Percentiles rank a stretch among this genome's conserved stretches.
phyloP scores from a whole-genome alignment of 108 stramenopile genomes.

The Parietichytrium sp. region DNA sequence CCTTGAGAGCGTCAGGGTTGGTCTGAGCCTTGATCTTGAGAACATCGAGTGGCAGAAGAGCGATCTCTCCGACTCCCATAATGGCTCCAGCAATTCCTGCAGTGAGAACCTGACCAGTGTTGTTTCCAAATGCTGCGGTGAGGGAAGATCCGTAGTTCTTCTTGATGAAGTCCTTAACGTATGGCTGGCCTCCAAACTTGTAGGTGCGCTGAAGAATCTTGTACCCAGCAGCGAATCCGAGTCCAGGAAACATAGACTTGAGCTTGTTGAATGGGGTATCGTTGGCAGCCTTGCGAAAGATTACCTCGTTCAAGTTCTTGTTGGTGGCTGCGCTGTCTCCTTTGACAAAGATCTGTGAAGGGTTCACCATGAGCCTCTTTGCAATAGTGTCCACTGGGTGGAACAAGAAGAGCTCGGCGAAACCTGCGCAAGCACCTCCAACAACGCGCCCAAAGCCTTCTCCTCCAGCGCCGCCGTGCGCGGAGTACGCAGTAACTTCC shows the following conservation, averaged over 20 bases:
- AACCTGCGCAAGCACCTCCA: constrained; percentile 61
- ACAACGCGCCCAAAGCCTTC: constrained; percentile 47
- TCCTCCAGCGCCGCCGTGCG: not conserved
- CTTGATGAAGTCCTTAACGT: constrained; percentile 65
- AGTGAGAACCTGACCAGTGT: constrained; percentile 64
- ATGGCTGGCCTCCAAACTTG: constrained; percentile 76
- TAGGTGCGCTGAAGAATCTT: constrained; percentile 76
- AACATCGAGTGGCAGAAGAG: constrained; percentile 72
- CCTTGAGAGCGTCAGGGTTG: constrained; percentile 64
- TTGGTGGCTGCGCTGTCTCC: constrained; percentile 53
- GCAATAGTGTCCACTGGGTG: constrained; percentile 70
- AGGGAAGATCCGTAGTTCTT: constrained; percentile 60
- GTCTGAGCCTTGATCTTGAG: constrained; percentile 80
- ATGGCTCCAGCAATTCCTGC: constrained; percentile 68
- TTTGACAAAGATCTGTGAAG: constrained; percentile 50
- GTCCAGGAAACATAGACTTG: constrained; percentile 69
- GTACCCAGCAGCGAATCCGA: constrained; percentile 75
- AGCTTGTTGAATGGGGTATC: constrained; percentile 55
- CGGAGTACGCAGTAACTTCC: too few species aligned
- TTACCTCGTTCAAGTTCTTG: constrained; percentile 59
- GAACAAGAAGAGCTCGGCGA: constrained; percentile 63
- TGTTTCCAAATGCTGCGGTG: constrained; percentile 63
- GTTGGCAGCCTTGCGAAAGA: constrained; percentile 60
- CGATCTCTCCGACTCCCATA: constrained; percentile 75
- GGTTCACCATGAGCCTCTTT: constrained; percentile 57